These are phyloP conservation scores for Diversispora epigaea DNA, from an alignment of 192 early-diverging fungal species.

Conservation along the genomic window DNA sequence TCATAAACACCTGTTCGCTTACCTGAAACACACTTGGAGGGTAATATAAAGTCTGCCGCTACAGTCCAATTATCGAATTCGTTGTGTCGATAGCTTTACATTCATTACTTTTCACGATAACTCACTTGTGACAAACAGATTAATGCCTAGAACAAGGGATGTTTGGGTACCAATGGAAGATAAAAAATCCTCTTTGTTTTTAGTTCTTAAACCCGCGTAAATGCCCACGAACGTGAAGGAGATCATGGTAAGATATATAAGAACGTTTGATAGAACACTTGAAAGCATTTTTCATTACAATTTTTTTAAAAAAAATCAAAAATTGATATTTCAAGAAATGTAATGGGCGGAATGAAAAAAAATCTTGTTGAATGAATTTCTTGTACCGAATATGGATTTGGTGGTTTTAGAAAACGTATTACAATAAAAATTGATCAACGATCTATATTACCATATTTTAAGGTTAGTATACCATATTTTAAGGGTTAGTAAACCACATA, in stretches of 20 bases:
- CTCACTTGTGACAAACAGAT: constrained; percentile 53
- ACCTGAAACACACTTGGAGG: background rate
- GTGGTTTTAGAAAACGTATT: too few relatives aligned
- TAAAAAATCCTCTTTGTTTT: constrained; percentile 53
- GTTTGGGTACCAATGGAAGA: constrained; percentile 53
- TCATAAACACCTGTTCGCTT: constrained; percentile 3
- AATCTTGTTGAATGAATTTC: too few relatives aligned
- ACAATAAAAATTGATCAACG: too few relatives aligned
- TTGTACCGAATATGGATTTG: too few relatives aligned
- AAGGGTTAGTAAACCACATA: too few relatives aligned
- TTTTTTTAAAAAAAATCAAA: too few relatives aligned
- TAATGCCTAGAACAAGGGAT: constrained; percentile 47
- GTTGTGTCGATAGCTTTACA: background rate
- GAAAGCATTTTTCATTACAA: background rate
- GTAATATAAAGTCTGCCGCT: constrained; percentile 7
- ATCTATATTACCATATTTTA: too few relatives aligned
- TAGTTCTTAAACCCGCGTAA: constrained; percentile 50
- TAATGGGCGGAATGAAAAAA: too few relatives aligned
- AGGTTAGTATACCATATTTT: too few relatives aligned
- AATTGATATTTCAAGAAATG: too few relatives aligned
- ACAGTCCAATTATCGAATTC: background rate
- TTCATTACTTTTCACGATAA: background rate
- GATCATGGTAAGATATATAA: constrained; percentile 55
- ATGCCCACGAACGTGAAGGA: constrained; percentile 55
- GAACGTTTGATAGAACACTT: constrained; percentile 37